Percentiles rank a stretch among this genome's conserved stretches.
These are phyloP conservation scores for Ustilago bromivora DNA, from an alignment of 1,284 basidiomycete genomes.

Conservation along the genomic window DNA sequence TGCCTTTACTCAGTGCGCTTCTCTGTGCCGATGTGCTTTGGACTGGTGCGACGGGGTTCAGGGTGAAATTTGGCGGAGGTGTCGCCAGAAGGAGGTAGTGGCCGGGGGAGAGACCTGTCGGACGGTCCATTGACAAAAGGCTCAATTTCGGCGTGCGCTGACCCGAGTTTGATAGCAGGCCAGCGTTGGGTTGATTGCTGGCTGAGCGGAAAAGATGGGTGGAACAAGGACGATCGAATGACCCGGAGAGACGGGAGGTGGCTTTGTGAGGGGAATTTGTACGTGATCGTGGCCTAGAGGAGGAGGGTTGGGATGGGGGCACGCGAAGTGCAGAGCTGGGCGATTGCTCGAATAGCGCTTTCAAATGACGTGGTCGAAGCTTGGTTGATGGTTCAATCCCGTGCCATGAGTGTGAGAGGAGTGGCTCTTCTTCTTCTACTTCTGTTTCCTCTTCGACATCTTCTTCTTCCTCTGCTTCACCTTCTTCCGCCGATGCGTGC, in stretches of 20 bases:
- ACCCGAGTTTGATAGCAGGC: constrained; percentile 14
- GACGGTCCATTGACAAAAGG: constrained; percentile 41
- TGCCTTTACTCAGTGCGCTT: constrained; percentile 2
- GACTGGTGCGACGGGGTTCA: constrained; percentile 12
- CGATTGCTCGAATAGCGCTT: constrained; percentile 10
- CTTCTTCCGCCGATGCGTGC: too few species aligned
- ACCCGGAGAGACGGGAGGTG: constrained; percentile 21
- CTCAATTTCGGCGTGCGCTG: constrained; percentile 38
- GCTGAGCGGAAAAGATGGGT: constrained; percentile 28
- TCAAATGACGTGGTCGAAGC: background rate
- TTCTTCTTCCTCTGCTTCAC: background rate
- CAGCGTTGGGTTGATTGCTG: constrained; percentile 12
- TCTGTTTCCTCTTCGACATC: background rate
- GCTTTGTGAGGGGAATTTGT: constrained; percentile 40
- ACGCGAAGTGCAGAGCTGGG: constrained; percentile 34
- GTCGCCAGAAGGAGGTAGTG: constrained; percentile 45
- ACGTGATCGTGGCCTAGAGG: constrained; percentile 28
- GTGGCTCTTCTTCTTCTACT: constrained; percentile 6
- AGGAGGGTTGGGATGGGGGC: background rate
- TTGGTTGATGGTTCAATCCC: constrained; percentile 13
- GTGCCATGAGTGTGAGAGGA: constrained; percentile 29
- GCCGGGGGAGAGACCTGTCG: constrained; percentile 40
- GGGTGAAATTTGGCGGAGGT: constrained; percentile 30
- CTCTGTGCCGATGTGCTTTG: background rate
- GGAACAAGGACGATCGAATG: constrained; percentile 25